These are phyloP conservation scores for Colletotrichum aenigma DNA, from an alignment of 2,329 filamentous ascomycete genomes.

Conservation along the genomic window DNA sequence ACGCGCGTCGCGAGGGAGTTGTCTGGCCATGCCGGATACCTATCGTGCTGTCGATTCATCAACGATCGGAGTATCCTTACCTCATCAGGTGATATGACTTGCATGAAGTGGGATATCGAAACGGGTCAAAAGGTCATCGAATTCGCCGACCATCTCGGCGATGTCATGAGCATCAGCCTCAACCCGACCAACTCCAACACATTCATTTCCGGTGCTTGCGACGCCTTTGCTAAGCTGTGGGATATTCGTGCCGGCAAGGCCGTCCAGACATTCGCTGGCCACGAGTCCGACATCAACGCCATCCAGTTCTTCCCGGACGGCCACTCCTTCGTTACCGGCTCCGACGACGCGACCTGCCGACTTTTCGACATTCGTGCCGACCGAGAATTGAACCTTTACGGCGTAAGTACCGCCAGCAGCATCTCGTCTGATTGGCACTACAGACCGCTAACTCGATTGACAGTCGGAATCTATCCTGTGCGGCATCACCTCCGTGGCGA, in stretches of 20 bases:
- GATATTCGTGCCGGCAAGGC: constrained; percentile 98
- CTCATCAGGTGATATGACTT: constrained; percentile 99
- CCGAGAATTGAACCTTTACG: constrained; percentile 73
- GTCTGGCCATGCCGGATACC: constrained; percentile 94
- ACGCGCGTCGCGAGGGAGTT: constrained; percentile 95
- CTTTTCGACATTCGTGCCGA: constrained; percentile 98
- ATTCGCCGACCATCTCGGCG: constrained; percentile 96
- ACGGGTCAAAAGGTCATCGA: constrained; percentile 96
- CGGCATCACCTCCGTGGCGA: constrained; percentile 97
- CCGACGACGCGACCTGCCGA: constrained; percentile 95
- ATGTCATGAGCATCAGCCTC: constrained; percentile 99
- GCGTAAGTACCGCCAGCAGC: constrained; percentile 53
- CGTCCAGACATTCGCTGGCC: constrained; percentile 96
- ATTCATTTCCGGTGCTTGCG: constrained; percentile 98
- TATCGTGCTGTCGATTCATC: constrained; percentile 98
- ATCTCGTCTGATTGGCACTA: too few relatives aligned
- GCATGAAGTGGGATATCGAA: constrained; percentile 99
- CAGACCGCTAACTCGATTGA: constrained; percentile 21
- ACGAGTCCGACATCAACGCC: constrained; percentile 99
- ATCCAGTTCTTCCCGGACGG: constrained; percentile 99
- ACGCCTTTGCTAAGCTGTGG: constrained; percentile 98
- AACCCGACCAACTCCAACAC: constrained; percentile 99
- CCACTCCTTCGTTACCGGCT: constrained; percentile 97
- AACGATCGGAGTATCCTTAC: constrained; percentile 98
- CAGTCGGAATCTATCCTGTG: constrained; percentile 97